A percentile compares a stretch with the other conserved stretches of the same genome.
These are phyloP conservation scores for Amphibolis antarctica DNA, from an alignment of 106 monocot species.

Conservation along the genomic window DNA sequence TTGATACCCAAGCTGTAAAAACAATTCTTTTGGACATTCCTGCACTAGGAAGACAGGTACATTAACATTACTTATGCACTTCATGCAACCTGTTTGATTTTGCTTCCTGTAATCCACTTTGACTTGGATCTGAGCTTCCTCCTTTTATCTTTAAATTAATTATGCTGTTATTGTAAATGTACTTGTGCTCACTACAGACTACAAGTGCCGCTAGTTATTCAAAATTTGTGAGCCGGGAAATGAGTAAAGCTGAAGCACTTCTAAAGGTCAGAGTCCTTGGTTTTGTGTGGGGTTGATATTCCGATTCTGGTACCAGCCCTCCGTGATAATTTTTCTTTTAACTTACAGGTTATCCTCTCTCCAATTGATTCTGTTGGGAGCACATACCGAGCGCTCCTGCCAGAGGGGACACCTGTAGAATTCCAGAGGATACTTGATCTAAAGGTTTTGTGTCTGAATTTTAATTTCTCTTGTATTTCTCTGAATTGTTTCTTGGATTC, in stretches of 20 bases:
- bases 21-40: slow-evolving; percentile 87
- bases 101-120: not conserved
- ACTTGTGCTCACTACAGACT: slow-evolving; percentile 29
- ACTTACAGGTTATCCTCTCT: slow-evolving; percentile 80
- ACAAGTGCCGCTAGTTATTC: slow-evolving; percentile 58
- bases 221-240: slow-evolving; percentile 90
- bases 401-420: slow-evolving; percentile 76
- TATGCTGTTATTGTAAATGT: not conserved
- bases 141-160: not conserved
- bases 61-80: not conserved
- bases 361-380: slow-evolving; percentile 93
- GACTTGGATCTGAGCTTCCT: not conserved
- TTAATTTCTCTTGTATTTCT: not conserved
- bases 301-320: not conserved
- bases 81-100: not conserved
- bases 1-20: slow-evolving; percentile 97
- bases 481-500: too few species aligned
- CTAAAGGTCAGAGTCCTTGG: slow-evolving; percentile 47
- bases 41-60: slow-evolving; percentile 79
- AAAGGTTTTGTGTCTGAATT: slow-evolving; percentile 40
- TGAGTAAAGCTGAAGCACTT: slow-evolving; percentile 99
- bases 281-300: not conserved
- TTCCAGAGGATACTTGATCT: slow-evolving; percentile 94
- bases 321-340: not conserved
- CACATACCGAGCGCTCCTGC: slow-evolving; percentile 92